Conservation (phyloP, 23 red algal genomes). For the Pyropia yezoensis region DNA sequence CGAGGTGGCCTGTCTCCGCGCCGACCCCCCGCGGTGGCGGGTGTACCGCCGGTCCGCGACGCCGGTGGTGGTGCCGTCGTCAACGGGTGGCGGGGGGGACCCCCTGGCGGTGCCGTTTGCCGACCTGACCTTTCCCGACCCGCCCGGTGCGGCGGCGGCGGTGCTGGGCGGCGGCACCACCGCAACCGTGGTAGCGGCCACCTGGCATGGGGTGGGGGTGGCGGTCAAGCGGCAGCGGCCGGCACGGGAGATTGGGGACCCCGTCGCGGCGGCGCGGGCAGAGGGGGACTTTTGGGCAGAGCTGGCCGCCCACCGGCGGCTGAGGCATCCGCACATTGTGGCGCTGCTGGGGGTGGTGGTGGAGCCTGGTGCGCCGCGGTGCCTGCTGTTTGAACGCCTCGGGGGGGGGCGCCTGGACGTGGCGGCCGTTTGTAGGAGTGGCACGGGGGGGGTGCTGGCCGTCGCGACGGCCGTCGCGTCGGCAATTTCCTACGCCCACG, state of each 20-base stretch:
- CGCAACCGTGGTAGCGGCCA: conserved; percentile 9
- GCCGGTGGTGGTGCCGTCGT: too few relatives aligned
- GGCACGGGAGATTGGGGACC: conserved; percentile 18
- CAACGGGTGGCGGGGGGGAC: too few relatives aligned
- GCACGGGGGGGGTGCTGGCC: conserved; percentile 12
- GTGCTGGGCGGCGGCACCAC: conserved; percentile 26
- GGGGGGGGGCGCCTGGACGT: conserved; percentile 24
- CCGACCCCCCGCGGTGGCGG: not conserved
- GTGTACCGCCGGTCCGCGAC: not conserved
- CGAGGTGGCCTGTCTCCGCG: not conserved
- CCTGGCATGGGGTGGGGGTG: conserved; percentile 5
- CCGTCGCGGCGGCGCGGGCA: conserved; percentile 1
- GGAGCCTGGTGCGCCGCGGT: not conserved
- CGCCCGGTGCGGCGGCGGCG: too few relatives aligned
- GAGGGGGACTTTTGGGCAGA: conserved; percentile 25
- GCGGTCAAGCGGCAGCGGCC: conserved; percentile 30
- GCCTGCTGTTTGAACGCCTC: conserved; percentile 37
- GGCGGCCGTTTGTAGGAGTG: conserved; percentile 1
- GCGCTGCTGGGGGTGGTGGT: conserved; percentile 23
- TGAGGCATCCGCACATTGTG: conserved; percentile 53
- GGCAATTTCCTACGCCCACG: conserved; percentile 63
- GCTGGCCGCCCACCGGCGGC: conserved; percentile 1
- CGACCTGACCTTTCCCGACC: too few relatives aligned
- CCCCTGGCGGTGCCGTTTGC: too few relatives aligned
- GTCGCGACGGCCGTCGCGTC: conserved; percentile 26